Evolutionary conservation across 1,284 basidiomycete species (phyloP), one percentile per base, ranked within the genome.

Genomic region (Tremellales sp.): DNA sequence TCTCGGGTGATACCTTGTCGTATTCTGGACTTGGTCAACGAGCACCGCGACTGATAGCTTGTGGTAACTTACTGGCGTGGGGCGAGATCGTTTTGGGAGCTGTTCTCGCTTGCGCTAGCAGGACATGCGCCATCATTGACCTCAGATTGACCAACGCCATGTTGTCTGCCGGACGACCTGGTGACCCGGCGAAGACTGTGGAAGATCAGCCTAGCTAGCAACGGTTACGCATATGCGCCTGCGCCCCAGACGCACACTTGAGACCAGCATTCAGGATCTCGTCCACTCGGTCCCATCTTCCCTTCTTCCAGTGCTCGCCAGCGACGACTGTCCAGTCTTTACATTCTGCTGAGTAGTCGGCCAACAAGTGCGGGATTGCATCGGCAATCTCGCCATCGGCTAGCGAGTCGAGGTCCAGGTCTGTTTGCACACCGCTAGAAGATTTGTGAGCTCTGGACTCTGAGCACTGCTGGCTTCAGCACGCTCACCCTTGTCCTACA

Each of bases 51-150:
- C 5, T 24, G 39, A 8, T 17, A 15, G 13, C 37, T n/a, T 33
- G 33, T 48, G 25, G 35, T 15, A 36, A 76, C 86, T 69, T 65
- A 89, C 87, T 82, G 49, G 89, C 84, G 58, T 85, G 81, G 0
- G 78, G 67, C 1, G 93, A 70, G 23, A 87, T 77, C 4, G 85
- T 65, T 64, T 90, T 93, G 1, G 92, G 92, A 12, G 89, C 89
- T 46, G 79, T 80, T 25, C 86, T 80, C 1, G 89, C 86, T 57
- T 82, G 78, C 2, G 85, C 82, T 50, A 94, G 80, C 51, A 86
- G 81, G 42, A 93, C 81, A 70, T 90, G 91, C 1, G 89, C 89
- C 21, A 89, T 77, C 50, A 94, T 78, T 19, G 85, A 81, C 57
- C 87, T 84, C 45, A 92, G 79, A 7, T 87, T 84, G 23, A 72